Conservation (phyloP, 2,329 filamentous ascomycete genomes). For the Emmonsiellopsis sp. region DNA sequence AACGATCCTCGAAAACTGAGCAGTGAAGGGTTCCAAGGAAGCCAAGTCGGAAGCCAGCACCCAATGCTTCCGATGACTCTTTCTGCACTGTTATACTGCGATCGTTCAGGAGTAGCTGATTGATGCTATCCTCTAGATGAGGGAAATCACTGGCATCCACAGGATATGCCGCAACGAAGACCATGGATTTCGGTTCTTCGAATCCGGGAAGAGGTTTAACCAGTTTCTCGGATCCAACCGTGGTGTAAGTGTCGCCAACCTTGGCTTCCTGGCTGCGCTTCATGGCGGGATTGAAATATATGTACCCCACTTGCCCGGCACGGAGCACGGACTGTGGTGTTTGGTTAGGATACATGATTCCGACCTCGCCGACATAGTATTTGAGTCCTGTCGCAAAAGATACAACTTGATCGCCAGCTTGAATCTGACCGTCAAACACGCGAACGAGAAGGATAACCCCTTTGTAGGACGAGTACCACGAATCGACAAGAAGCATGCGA, state of each 20-base stretch:
- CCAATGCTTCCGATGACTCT: slow-evolving; percentile 86
- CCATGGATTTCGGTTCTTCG: slow-evolving; percentile 96
- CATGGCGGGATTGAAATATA: slow-evolving; percentile 98
- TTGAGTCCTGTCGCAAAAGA: slow-evolving; percentile 82
- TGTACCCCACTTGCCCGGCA: slow-evolving; percentile 90
- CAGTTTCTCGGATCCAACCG: slow-evolving; percentile 60
- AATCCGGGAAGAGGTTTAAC: slow-evolving; percentile 85
- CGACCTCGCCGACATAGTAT: slow-evolving; percentile 91
- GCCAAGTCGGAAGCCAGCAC: slow-evolving; percentile 85
- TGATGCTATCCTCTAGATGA: slow-evolving; percentile 85
- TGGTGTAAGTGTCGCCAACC: slow-evolving; percentile 90
- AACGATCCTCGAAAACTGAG: slow-evolving; percentile 94
- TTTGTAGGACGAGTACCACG: slow-evolving; percentile 95
- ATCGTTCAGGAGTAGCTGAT: slow-evolving; percentile 88
- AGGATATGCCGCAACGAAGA: slow-evolving; percentile 94
- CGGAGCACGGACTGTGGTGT: slow-evolving; percentile 70
- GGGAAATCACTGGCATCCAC: slow-evolving; percentile 82
- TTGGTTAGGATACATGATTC: slow-evolving; percentile 87
- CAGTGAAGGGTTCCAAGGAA: slow-evolving; percentile 96
- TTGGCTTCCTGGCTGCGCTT: slow-evolving; percentile 93
- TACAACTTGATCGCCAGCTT: slow-evolving; percentile 72
- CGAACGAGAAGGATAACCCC: slow-evolving; percentile 86
- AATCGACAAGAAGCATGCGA: slow-evolving; percentile 83
- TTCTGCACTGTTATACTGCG: slow-evolving; percentile 89
- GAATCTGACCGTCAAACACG: slow-evolving; percentile 78